Evolutionary conservation across 352 stramenopile species (phyloP), one percentile per base, ranked within the genome.

Genomic region (Phytopythium aichiense): DNA sequence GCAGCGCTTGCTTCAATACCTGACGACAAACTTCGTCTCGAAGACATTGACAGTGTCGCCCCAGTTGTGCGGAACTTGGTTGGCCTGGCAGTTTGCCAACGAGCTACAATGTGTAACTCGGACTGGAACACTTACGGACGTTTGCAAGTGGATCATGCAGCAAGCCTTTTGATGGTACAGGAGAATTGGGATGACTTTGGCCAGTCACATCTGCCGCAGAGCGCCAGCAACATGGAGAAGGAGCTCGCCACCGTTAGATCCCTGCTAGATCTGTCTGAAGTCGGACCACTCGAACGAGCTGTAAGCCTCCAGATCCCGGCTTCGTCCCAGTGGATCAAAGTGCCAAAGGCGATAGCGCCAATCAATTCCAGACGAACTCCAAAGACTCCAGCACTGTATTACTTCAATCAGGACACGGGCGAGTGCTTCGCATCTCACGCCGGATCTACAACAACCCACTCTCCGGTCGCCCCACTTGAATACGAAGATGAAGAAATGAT

Each of bases 381-480:
- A 58, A 58, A 58, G 38, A 46, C 52, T 13, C 33, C 52, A 35
- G 52, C 38, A 6, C 8, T 58, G n/a, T 84, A 72, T 45, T 92
- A 77, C 63, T 79, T 91, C 53, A 91, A 91, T 40, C 72, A 89
- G 56, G 81, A 91, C 49, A 91, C 81, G 0, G 79, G 76, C 1
- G 71, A 84, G 63, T 59, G 43, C 33, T 68, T 51, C 67, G 25
- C 23, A 11, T 48, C 16, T 63, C 46, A 30, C 64, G 63, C 11
- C 61, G 60, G 38, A 23, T 45, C 16, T 45, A 31, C 9, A 0
- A 8, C 25, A 25, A 9, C 6, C 16, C 51, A 18, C 18, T 48
- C 35, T 2, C 35, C 13, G 5, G 4, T 12, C 0, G 0, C 52
- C 37, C 52, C 84, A 0, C 66, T 93, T 12, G 84, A 89, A 56